phyloP scores from a whole-genome alignment of 768 basidiomycete species.

The Calocybe indica region DNA sequence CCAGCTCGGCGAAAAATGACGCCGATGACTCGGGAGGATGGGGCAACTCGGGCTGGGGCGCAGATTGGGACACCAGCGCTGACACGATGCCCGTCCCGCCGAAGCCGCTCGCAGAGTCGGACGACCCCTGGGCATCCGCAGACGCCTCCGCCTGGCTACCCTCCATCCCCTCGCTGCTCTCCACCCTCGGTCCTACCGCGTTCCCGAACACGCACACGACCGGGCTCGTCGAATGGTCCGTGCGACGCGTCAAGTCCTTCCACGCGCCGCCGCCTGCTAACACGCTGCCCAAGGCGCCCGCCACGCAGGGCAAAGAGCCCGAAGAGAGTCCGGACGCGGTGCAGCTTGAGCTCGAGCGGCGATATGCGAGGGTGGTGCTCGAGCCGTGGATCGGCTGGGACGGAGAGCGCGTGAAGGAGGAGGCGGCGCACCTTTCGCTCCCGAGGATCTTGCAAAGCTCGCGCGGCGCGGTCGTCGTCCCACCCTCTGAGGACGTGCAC shows the following conservation, averaged over 20 bases:
- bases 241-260: slow-evolving; percentile 49
- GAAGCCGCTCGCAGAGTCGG: too few species aligned
- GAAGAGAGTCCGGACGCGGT: slow-evolving; percentile 24
- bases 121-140: slow-evolving; percentile 7
- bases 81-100: too few species aligned
- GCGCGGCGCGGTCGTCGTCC: slow-evolving; percentile 21
- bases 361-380: slow-evolving; percentile 30
- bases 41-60: slow-evolving; percentile 3
- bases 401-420: slow-evolving; percentile 14
- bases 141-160: slow-evolving; percentile 12
- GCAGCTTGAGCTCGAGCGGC: slow-evolving; percentile 30
- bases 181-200: slow-evolving; percentile 47
- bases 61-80: not conserved
- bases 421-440: slow-evolving; percentile 23
- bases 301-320: slow-evolving; percentile 7
- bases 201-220: slow-evolving; percentile 59
- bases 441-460: slow-evolving; percentile 33
- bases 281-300: slow-evolving; percentile 18
- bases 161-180: slow-evolving; percentile 22
- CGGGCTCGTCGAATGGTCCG: slow-evolving; percentile 61
- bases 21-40: not conserved
- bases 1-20: not conserved
- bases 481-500: slow-evolving; percentile 7
- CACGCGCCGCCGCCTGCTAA: slow-evolving; percentile 25
- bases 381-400: slow-evolving; percentile 40